Base-by-base conservation (phyloP, 441 rosid species). In the Erodium trifolium region DNA sequence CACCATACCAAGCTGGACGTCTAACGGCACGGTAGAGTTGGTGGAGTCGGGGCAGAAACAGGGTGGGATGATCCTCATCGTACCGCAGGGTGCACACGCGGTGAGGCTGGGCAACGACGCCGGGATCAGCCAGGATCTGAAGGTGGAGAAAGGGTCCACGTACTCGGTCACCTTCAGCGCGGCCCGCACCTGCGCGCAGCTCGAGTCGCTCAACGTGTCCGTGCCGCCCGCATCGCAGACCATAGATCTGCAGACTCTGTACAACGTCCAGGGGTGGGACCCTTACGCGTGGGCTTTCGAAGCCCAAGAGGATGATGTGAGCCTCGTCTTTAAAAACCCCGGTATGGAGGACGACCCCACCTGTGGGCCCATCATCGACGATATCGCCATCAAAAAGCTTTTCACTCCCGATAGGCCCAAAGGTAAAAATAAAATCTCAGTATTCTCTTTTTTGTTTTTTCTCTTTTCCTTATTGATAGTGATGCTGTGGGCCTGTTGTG, bases 311-410 rank as follows among this genome's bases (percentile, higher is more conserved):
- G 91, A 81, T 67, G 82, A 75, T 53, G 86, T 71, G 0, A 65
- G 35, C 2, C 70, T 93, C 77, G 83, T 78, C 63, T 93, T 91
- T 70, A 80, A 82, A 77, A 93, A 93, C 70, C 88, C 90, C 31
- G 98, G 98, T 23, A 93, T 91, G 98, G 98, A 91, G 68, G 96
- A 93, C 63, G 98, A 93, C 83, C 97, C 97, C 3, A 81, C 96
- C 1, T 93, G 98, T 74, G 97, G 98, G 17, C 98, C 98, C 69
- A 91, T 93, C 67, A 87, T 93, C 7, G 98, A 93, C 43, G 91
- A 91, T 31, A 76, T 93, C 7, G 91, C 97, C 6, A 79, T 93
- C 70, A 93, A 93, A 83, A 93, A 89, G 81, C 93, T 93, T 57
- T 84, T 84, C 67, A 49, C 79, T 13, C 98, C 97, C 45, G 87